Evolutionary conservation across 2,329 filamentous ascomycete species (phyloP), one percentile per base, ranked within the genome.

Genomic region (Ilyonectria mors-panacis): DNA sequence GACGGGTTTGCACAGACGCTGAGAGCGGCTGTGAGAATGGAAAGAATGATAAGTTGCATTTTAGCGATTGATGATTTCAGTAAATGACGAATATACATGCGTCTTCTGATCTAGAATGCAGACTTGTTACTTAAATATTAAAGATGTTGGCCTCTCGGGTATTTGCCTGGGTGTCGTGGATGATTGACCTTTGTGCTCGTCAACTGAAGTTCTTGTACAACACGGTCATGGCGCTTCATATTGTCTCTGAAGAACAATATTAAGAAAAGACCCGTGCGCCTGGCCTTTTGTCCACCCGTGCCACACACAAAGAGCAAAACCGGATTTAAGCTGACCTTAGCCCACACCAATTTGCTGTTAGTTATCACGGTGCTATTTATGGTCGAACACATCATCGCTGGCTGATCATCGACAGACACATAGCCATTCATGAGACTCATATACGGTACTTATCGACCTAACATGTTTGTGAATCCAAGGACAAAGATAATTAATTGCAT

Each of bases 401-500:
- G 28, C 47, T 30, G 23, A 30, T 50, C 47, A 28, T 50, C 23
- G 26, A 50, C 47, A 50, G 15, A 50, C 47, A 33, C 28, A n/a
- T n/a, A 51, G 39, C 48, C 28, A 51, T 51, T 33, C 48, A 51
- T 35, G 28, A 33, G 21, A 51, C 48, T 35, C 48, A 35, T 33
- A 53, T 35, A 21, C 30, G n/a, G 48, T 42, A 7, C 17, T 17
- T 35, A 51, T 51, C 48, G 10, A 9, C 28, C 17, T 8, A 35
- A 35, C 48, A 51, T 51, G 28, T 33, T 51, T 35, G n/a, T 21
- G 30, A 53, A 35, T 35, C 48, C 30, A 53, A 35, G n/a, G 48
- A 51, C 48, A 51, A 51, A 51, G 28, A 51, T 33, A 35, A 53
- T 53, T 35, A 35, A 53, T 21, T 53, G 35, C 48, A 53, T 53